A percentile compares a stretch with the other conserved stretches of the same genome.
Conservation (phyloP, 805 yeast genomes). For the Kodamaea fukazawae region DNA sequence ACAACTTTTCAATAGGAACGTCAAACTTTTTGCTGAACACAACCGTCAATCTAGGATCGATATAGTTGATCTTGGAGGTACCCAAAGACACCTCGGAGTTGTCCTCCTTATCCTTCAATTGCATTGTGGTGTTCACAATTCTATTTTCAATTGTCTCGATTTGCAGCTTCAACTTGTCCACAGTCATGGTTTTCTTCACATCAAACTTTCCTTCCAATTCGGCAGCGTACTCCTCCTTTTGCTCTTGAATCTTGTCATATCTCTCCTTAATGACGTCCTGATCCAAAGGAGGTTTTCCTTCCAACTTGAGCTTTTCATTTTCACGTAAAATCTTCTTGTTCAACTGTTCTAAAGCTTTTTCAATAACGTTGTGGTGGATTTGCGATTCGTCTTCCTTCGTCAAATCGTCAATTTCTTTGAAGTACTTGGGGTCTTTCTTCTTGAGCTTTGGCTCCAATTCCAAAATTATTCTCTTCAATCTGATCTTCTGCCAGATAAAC, state of each 20-base stretch:
- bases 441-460: slow-evolving; percentile 55
- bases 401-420: slow-evolving; percentile 65
- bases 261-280: slow-evolving; percentile 58
- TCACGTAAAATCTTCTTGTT: slow-evolving; percentile 70
- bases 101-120: slow-evolving; percentile 88
- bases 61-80: slow-evolving; percentile 91
- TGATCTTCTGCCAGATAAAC: slow-evolving; percentile 77
- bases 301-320: slow-evolving; percentile 66
- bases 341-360: slow-evolving; percentile 62
- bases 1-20: slow-evolving; percentile 90
- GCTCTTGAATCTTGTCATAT: slow-evolving; percentile 52
- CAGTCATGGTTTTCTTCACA: slow-evolving; percentile 47
- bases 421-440: slow-evolving; percentile 55
- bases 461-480: slow-evolving; percentile 68
- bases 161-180: slow-evolving; percentile 71
- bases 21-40: slow-evolving; percentile 80
- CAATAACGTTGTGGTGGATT: slow-evolving; percentile 59
- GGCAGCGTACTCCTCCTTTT: slow-evolving; percentile 46
- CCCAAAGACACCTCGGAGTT: slow-evolving; percentile 91
- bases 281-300: slow-evolving; percentile 51
- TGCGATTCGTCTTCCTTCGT: slow-evolving; percentile 59
- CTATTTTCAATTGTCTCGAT: slow-evolving; percentile 70
- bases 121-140: slow-evolving; percentile 64
- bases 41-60: slow-evolving; percentile 89
- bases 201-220: slow-evolving; percentile 64